Conservation (phyloP, 2,329 filamentous ascomycete species). For the Chalaropsis thielavioides region DNA sequence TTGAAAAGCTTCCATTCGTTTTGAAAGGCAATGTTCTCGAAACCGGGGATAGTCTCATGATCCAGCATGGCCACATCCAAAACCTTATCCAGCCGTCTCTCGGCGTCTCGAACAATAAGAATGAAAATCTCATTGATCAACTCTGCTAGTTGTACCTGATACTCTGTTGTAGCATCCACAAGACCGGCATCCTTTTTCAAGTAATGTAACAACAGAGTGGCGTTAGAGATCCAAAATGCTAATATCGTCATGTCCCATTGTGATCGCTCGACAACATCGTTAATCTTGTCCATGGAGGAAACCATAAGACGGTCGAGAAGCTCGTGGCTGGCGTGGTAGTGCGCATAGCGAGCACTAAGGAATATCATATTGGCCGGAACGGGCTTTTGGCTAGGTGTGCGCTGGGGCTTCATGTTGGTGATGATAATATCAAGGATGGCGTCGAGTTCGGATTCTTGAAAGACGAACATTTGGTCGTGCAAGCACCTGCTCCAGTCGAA, state of each 20-base stretch:
- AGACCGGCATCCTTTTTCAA: constrained; percentile 84
- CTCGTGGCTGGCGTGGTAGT: constrained; percentile 84
- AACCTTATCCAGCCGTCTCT: constrained; percentile 90
- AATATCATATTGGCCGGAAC: constrained; percentile 97
- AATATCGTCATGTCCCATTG: constrained; percentile 99
- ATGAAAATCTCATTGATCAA: constrained; percentile 98
- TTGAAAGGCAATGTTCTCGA: constrained; percentile 92
- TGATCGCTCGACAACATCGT: constrained; percentile 83
- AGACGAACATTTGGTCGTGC: constrained; percentile 99
- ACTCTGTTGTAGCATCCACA: constrained; percentile 66
- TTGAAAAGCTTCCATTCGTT: constrained; percentile 98
- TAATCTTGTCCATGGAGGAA: constrained; percentile 89
- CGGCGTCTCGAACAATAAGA: constrained; percentile 87
- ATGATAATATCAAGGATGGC: constrained; percentile 90
- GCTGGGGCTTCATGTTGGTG: constrained; percentile 92
- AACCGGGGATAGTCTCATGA: constrained; percentile 93
- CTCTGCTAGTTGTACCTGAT: constrained; percentile 85
- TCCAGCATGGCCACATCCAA: constrained; percentile 88
- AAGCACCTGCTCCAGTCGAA: constrained; percentile 92
- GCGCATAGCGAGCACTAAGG: constrained; percentile 84
- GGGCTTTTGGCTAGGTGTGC: constrained; percentile 92
- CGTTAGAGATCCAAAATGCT: constrained; percentile 97
- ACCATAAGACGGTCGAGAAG: constrained; percentile 67
- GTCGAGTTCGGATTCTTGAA: constrained; percentile 85
- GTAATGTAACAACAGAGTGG: constrained; percentile 87